Conservation (phyloP, 1,284 basidiomycete species). For the Megacollybia platyphylla region DNA sequence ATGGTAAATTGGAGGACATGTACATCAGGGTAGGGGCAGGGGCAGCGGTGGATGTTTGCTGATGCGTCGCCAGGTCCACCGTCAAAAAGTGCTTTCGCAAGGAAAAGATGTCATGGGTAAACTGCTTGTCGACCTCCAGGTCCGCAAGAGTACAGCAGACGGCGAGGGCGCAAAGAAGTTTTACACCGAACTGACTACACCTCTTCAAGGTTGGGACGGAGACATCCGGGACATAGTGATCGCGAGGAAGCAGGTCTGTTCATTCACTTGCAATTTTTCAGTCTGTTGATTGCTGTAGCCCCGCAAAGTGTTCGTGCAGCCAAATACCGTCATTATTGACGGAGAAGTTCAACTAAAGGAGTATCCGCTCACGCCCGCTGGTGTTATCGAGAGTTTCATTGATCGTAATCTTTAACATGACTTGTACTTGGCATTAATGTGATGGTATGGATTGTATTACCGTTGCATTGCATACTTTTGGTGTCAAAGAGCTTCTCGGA, state of each 20-base stretch:
- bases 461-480: neutral
- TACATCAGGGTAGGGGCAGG: conserved; percentile 45
- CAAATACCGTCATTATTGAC: conserved; percentile 57
- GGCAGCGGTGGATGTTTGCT: conserved; percentile 1
- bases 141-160: conserved; percentile 75
- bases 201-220: conserved; percentile 56
- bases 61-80: conserved; percentile 42
- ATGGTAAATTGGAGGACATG: conserved; percentile 51
- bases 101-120: conserved; percentile 59
- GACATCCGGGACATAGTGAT: conserved; percentile 69
- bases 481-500: conserved; percentile 19
- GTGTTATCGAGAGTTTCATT: conserved; percentile 70
- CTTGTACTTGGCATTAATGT: neutral
- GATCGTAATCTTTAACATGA: conserved; percentile 46
- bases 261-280: conserved; percentile 3
- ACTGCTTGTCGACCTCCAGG: conserved; percentile 66
- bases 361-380: conserved; percentile 58
- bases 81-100: conserved; percentile 46
- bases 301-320: conserved; percentile 73
- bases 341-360: conserved; percentile 64
- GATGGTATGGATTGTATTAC: neutral
- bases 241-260: conserved; percentile 63
- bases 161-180: conserved; percentile 61
- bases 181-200: conserved; percentile 66
- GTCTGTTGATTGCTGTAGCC: conserved; percentile 28